phyloP scores from a whole-genome alignment of 1,284 basidiomycete genomes.

The Apiotrichum siamense region DNA sequence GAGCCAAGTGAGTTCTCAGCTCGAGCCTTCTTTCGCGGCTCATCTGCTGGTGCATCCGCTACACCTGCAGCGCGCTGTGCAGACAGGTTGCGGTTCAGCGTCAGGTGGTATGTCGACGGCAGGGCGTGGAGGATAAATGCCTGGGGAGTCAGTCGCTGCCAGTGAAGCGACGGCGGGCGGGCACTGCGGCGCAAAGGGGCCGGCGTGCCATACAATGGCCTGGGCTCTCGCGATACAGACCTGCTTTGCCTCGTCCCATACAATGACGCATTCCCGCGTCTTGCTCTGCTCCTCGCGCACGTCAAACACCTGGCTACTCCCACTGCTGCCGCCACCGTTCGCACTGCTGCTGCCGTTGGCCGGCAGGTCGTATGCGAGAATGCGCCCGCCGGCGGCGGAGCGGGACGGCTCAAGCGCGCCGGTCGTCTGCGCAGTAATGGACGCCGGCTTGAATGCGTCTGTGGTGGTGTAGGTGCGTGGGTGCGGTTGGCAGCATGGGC shows the following conservation, averaged over 20 bases:
- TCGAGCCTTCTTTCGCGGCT: background rate
- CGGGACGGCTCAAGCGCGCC: slow-evolving; percentile 22
- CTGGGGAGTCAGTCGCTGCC: slow-evolving; percentile 14
- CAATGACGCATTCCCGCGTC: slow-evolving; percentile 37
- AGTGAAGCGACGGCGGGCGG: no score
- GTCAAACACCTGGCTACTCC: slow-evolving; percentile 35
- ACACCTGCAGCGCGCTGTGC: slow-evolving; percentile 3
- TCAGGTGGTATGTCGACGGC: slow-evolving; percentile 29
- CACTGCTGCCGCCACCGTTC: no score
- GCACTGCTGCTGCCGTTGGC: no score
- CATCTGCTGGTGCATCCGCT: background rate
- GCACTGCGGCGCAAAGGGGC: no score
- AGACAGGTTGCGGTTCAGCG: slow-evolving; percentile 28
- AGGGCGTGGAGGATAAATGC: slow-evolving; percentile 21
- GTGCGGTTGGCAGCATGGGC: background rate
- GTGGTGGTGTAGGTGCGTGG: no score
- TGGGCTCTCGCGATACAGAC: slow-evolving; percentile 14
- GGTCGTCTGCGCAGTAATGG: slow-evolving; percentile 23
- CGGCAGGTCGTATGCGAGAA: slow-evolving; percentile 6
- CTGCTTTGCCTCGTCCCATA: slow-evolving; percentile 29
- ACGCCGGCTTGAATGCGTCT: slow-evolving; percentile 44
- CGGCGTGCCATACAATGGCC: no score
- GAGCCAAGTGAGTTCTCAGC: background rate
- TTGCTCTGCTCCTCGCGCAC: slow-evolving; percentile 32
- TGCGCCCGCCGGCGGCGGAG: background rate